Evolutionary conservation across 2,329 filamentous ascomycete species (phyloP).

Genomic region (Bretziella fagacearum): DNA sequence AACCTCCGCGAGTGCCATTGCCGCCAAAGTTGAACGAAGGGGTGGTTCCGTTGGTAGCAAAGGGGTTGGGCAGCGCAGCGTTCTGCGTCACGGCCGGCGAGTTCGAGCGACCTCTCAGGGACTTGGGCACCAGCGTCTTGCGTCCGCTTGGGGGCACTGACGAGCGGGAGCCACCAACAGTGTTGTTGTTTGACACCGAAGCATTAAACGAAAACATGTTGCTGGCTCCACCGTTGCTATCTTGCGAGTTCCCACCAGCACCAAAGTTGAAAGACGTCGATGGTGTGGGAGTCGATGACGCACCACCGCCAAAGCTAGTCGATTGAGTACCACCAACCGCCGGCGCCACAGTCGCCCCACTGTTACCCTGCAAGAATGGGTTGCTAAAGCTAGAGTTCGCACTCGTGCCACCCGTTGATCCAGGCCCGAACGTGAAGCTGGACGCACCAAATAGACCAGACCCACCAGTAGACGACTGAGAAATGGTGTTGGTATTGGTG

Average conservation of each 20-base stretch:
- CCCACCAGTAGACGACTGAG: conserved; percentile 12
- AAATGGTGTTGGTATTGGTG: conserved; percentile 4
- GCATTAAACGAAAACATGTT: conserved; percentile 15
- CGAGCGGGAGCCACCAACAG: conserved; percentile 10
- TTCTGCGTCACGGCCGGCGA: conserved; percentile 13
- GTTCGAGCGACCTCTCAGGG: conserved; percentile 14
- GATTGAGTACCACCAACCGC: conserved; percentile 16
- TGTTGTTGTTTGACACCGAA: conserved; percentile 6
- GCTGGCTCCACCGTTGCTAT: conserved; percentile 19
- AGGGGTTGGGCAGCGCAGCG: conserved; percentile 13
- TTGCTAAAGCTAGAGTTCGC: conserved; percentile 23
- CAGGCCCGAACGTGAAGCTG: conserved; percentile 16
- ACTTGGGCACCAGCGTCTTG: conserved; percentile 20
- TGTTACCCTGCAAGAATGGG: conserved; percentile 20
- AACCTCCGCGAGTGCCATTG: conserved; percentile 11
- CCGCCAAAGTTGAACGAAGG: conserved; percentile 12
- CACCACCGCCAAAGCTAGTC: conserved; percentile 26
- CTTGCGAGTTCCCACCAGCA: conserved; percentile 11
- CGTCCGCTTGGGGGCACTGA: conserved; percentile 22
- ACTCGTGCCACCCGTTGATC: conserved; percentile 15
- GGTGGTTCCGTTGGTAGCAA: conserved; percentile 4
- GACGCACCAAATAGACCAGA: conserved; percentile 21
- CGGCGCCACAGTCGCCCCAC: background rate
- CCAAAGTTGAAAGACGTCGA: conserved; percentile 15
- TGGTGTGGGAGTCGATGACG: conserved; percentile 5